These are phyloP conservation scores for Priceomyces medius DNA, from an alignment of 805 yeast species.

Conservation along the genomic window DNA sequence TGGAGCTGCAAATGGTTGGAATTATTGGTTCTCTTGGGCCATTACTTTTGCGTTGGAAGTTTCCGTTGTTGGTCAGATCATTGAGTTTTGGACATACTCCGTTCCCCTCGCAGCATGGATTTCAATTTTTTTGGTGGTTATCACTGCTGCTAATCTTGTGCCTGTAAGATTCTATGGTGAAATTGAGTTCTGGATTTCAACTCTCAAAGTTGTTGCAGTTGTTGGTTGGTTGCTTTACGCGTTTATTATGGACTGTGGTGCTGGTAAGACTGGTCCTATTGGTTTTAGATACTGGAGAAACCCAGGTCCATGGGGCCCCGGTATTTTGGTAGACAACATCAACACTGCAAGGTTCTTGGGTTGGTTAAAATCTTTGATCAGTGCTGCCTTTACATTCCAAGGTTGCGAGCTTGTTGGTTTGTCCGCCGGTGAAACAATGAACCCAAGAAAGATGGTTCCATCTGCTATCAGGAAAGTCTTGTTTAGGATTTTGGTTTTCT, in stretches of 20 bases:
- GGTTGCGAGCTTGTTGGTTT: slow-evolving; percentile 78
- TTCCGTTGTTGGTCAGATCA: slow-evolving; percentile 66
- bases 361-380: slow-evolving; percentile 65
- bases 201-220: slow-evolving; percentile 64
- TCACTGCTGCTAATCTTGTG: slow-evolving; percentile 55
- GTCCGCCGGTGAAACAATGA: slow-evolving; percentile 70
- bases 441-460: slow-evolving; percentile 70
- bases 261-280: slow-evolving; percentile 64
- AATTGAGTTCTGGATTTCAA: slow-evolving; percentile 72
- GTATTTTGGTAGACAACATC: slow-evolving; percentile 47
- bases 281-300: slow-evolving; percentile 82
- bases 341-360: slow-evolving; percentile 64
- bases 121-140: slow-evolving; percentile 57
- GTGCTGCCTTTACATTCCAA: slow-evolving; percentile 79
- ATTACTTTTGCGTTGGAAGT: slow-evolving; percentile 74
- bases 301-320: slow-evolving; percentile 76
- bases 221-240: slow-evolving; percentile 69
- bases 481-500: slow-evolving; percentile 63
- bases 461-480: slow-evolving; percentile 69
- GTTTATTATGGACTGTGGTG: slow-evolving; percentile 73
- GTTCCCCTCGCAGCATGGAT: slow-evolving; percentile 78
- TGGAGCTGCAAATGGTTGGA: slow-evolving; percentile 71
- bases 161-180: slow-evolving; percentile 76
- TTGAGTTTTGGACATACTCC: slow-evolving; percentile 63
- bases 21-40: slow-evolving; percentile 79